Evolutionary conservation across 441 rosid genomes (phyloP).

Genomic region (Bruguiera hainesii): DNA sequence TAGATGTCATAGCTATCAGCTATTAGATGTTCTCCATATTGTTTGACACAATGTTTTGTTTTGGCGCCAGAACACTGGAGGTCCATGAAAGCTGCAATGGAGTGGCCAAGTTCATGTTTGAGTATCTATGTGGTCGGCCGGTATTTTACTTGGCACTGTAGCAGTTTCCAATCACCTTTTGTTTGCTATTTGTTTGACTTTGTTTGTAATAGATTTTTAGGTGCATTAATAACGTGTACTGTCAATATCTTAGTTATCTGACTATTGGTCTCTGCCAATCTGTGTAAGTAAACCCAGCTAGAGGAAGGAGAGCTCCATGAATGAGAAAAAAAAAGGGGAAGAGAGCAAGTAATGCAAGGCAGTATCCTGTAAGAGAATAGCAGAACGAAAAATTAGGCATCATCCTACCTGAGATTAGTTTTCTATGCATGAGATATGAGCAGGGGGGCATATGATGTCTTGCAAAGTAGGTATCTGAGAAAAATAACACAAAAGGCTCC

Average conservation of each 20-base stretch:
- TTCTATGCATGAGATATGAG: no score
- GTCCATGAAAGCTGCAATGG: slow-evolving; percentile 84
- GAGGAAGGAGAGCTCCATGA: background rate
- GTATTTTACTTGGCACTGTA: slow-evolving; percentile 30
- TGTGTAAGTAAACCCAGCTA: background rate
- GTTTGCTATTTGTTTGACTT: background rate
- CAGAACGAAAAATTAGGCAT: no score
- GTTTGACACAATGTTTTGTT: slow-evolving; percentile 10
- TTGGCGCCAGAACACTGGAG: slow-evolving; percentile 55
- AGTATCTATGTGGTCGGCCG: slow-evolving; percentile 80
- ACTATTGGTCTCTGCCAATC: background rate
- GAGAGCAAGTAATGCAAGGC: background rate
- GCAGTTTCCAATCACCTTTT: slow-evolving; percentile 3
- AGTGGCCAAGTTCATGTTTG: slow-evolving; percentile 70
- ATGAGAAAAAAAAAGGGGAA: background rate
- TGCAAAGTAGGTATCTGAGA: no score
- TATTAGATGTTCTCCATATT: slow-evolving; percentile 2
- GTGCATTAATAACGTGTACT: background rate
- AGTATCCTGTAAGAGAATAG: no score
- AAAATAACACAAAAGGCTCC: no score
- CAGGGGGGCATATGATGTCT: no score
- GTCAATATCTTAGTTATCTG: background rate
- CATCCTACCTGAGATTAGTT: no score
- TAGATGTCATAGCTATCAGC: slow-evolving; percentile 7
- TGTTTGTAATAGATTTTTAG: background rate